Base-by-base conservation (phyloP, 192 early-diverging fungal genomes). In the Haplosporangium gracile region DNA sequence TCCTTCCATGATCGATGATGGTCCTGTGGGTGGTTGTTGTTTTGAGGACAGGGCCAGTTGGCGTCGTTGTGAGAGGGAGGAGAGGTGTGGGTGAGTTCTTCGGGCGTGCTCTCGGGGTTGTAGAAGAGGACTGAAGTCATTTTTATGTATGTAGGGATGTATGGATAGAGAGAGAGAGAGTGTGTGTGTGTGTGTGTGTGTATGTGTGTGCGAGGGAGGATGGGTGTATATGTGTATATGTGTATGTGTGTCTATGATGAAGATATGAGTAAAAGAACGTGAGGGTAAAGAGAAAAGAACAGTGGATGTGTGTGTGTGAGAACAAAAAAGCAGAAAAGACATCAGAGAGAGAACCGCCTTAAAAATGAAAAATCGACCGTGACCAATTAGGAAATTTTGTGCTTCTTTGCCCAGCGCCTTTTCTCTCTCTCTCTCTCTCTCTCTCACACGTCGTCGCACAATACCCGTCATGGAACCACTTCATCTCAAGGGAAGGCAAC, bases 301-400 rank as follows among this genome's bases (percentile, higher is more conserved):
- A 22, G 49, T 51, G 16, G 0, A 16, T 16, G 15, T 16, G 20
- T 5, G 5, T 51, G 49, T 51, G 60, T 15, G 60, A 65, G 60
- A 65, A 65, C 22, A 60, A 60, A 60, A 57, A 60, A 60, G 2
- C 7, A 60, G n/a, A 26, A 9, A 24, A 26, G 2, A 8, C 22
- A 9, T n/a, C 26, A 60, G 11, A 24, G 15, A 24, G 0, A 60
- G n/a, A 1, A 24, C 8, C 53, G 8, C 4, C 0, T 10, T 57
- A 26, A 57, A 57, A 0, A 57, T 10, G 55, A 57, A 18, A n/a
- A 57, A 26, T 26, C 22, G 55, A 26, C 60, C 13, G 7, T 32
- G 60, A 65, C 60, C 60, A 65, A 65, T 65, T 65, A 65, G 60
- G 60, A 32, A 65, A 65, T 65, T 65, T 65, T 65, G 43, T 45